These are phyloP conservation scores for Tetradesmus lagerheimii DNA, from an alignment of 139 green algal species.

Conservation along the genomic window DNA sequence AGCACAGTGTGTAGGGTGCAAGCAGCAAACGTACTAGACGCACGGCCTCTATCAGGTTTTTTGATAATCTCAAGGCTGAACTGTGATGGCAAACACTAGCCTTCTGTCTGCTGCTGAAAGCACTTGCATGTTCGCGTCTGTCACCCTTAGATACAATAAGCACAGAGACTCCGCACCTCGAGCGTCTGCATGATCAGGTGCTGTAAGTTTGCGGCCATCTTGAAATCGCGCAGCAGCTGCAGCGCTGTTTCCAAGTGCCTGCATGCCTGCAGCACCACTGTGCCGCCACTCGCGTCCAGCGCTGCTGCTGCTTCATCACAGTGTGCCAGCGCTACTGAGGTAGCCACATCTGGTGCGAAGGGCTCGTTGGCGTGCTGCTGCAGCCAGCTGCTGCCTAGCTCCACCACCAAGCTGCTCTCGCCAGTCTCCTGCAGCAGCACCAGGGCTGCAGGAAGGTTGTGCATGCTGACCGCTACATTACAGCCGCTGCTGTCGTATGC, in stretches of 20 bases:
- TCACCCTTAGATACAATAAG: background rate
- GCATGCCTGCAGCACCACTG: slow-evolving; percentile 43
- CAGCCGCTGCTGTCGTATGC: slow-evolving; percentile 50
- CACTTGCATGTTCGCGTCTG: background rate
- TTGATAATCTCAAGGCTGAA: no score
- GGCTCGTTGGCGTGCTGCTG: background rate
- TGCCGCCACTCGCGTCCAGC: slow-evolving; percentile 20
- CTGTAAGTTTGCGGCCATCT: slow-evolving; percentile 57
- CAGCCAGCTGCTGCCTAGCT: slow-evolving; percentile 42
- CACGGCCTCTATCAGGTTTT: no score
- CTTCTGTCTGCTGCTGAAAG: background rate
- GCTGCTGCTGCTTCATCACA: slow-evolving; percentile 55
- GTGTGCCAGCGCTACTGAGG: slow-evolving; percentile 53
- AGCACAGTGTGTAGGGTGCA: no score
- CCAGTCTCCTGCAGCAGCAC: slow-evolving; percentile 65
- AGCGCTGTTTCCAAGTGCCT: slow-evolving; percentile 57
- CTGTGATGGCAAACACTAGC: no score
- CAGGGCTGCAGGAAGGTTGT: slow-evolving; percentile 60
- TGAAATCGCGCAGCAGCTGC: slow-evolving; percentile 39
- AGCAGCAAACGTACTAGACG: no score
- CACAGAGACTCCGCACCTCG: slow-evolving; percentile 38
- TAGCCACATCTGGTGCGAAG: slow-evolving; percentile 51
- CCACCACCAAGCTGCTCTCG: slow-evolving; percentile 38
- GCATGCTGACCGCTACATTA: slow-evolving; percentile 47
- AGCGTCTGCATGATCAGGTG: slow-evolving; percentile 56